Conservation (phyloP, 176 grass and related monocot genomes). For the Poa annua region DNA sequence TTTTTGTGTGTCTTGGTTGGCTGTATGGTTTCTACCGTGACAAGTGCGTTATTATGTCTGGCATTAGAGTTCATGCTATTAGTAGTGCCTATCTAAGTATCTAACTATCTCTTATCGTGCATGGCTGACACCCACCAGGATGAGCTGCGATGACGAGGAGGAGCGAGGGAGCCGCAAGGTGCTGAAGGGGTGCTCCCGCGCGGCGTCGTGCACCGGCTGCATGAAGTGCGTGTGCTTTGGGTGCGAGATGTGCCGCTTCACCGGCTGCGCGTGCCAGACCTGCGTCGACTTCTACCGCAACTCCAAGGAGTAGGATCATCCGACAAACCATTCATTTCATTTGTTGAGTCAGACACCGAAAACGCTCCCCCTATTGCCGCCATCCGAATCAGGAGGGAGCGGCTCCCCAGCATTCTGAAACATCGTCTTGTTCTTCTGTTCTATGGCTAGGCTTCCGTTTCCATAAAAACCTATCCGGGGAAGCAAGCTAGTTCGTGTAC, state of each 20-base stretch:
- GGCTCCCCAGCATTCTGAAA: neutral
- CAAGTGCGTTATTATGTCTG: neutral
- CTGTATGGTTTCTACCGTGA: neutral
- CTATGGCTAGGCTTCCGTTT: conserved; percentile 25
- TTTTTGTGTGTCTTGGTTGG: neutral
- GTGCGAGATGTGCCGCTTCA: conserved; percentile 86
- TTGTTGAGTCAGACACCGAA: conserved; percentile 7
- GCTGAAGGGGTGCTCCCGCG: conserved; percentile 65
- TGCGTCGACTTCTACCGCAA: conserved; percentile 90
- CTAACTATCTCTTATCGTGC: neutral
- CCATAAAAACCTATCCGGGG: neutral
- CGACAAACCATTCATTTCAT: conserved; percentile 37
- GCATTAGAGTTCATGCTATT: neutral
- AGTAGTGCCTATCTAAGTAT: neutral
- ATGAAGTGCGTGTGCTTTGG: conserved; percentile 94
- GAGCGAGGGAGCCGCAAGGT: conserved; percentile 92
- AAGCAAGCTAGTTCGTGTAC: conserved; percentile 8
- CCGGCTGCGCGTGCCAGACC: conserved; percentile 90
- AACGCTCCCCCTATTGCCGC: neutral
- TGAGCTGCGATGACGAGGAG: conserved; percentile 82
- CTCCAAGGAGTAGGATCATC: conserved; percentile 36
- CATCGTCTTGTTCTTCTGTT: neutral
- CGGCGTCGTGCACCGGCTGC: conserved; percentile 80
- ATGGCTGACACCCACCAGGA: conserved; percentile 29
- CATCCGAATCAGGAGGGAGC: neutral